Evolutionary conservation across 225 moss, liverwort and hornwort genomes (phyloP).

Genomic region (Antitrichia curtipendula): DNA sequence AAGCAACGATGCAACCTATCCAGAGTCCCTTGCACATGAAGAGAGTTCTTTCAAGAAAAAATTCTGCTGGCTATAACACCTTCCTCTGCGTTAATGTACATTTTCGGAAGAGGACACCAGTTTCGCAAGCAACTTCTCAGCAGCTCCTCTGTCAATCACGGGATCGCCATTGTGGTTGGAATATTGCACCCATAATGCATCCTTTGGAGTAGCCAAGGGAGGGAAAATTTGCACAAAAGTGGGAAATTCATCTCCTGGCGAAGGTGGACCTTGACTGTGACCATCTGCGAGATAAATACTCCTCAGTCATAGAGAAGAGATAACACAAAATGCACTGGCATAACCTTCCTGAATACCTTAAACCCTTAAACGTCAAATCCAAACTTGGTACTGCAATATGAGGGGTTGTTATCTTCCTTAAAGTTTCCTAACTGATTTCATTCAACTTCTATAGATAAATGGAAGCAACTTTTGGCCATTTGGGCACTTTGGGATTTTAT

Average conservation of each 20-base stretch:
- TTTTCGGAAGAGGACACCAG: slow-evolving; percentile 10
- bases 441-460: background rate
- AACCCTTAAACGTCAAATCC: background rate
- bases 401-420: background rate
- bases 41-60: background rate
- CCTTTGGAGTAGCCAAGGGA: slow-evolving; percentile 22
- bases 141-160: slow-evolving; percentile 30
- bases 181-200: slow-evolving; percentile 59
- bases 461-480: background rate
- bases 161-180: slow-evolving; percentile 27
- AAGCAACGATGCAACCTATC: background rate
- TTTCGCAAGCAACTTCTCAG: slow-evolving; percentile 49
- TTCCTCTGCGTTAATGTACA: background rate
- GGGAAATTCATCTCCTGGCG: slow-evolving; percentile 37
- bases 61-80: background rate
- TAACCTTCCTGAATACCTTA: background rate
- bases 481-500: background rate
- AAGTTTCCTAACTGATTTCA: background rate
- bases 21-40: background rate
- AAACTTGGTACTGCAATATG: background rate
- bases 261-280: background rate
- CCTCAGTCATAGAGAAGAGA: background rate
- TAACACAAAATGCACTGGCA: background rate
- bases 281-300: slow-evolving; percentile 10
- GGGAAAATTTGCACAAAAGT: slow-evolving; percentile 44